These are phyloP conservation scores for Craspedostauros australis DNA, from an alignment of 108 stramenopile species.

Conservation along the genomic window DNA sequence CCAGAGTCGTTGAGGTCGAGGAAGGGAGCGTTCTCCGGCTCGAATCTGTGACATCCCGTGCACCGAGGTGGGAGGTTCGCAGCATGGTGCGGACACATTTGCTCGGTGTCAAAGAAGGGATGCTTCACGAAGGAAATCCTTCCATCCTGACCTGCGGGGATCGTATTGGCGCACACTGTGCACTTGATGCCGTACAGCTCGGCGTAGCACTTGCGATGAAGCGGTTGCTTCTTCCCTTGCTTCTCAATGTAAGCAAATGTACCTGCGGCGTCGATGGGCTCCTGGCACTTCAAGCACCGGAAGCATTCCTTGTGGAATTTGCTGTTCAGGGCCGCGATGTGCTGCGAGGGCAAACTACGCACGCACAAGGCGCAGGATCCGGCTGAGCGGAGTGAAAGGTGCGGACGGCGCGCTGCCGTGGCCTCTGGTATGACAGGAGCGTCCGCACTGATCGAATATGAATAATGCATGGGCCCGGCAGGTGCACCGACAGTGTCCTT, in stretches of 20 bases:
- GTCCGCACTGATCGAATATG: conserved; percentile 1
- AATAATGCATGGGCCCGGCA: conserved; percentile 3
- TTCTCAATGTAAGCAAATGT: conserved; percentile 19
- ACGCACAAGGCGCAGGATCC: conserved; percentile 1
- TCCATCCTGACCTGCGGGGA: conserved; percentile 29
- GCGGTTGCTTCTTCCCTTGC: conserved; percentile 22
- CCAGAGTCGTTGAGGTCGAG: conserved; percentile 51
- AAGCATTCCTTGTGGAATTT: conserved; percentile 50
- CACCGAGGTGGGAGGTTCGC: conserved; percentile 38
- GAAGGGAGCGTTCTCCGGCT: conserved; percentile 47
- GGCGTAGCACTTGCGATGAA: conserved; percentile 41
- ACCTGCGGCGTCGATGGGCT: conserved; percentile 28
- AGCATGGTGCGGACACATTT: conserved; percentile 49
- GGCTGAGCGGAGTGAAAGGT: not conserved
- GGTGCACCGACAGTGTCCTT: conserved; percentile 4
- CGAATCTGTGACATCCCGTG: conserved; percentile 60
- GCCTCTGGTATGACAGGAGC: conserved; percentile 2
- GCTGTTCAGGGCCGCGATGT: conserved; percentile 14
- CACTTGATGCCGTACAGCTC: conserved; percentile 49
- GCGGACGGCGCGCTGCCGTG: not conserved
- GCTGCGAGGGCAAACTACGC: not conserved
- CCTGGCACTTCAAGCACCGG: conserved; percentile 39
- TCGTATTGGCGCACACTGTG: conserved; percentile 42
- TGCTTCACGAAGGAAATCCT: conserved; percentile 41
- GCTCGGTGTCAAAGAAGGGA: conserved; percentile 61